Evolutionary conservation across 495 filamentous ascomycete species (phyloP), one percentile per base, ranked within the genome.

Genomic region (Trichocladium antarcticum): DNA sequence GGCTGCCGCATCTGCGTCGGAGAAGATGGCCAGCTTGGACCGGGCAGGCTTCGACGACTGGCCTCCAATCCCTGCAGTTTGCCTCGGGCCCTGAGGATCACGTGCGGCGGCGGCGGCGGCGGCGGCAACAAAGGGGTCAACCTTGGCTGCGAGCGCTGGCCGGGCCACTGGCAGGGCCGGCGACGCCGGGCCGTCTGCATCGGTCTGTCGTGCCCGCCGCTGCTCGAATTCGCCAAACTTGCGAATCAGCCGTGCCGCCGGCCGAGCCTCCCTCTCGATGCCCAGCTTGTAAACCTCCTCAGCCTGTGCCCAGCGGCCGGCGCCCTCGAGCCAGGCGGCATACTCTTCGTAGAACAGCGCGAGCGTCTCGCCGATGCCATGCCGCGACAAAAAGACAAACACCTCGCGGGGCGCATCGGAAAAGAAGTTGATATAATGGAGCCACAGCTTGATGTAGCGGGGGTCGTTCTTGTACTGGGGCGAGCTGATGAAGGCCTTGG

Each of bases 311-410:
- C 90, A 95, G 42, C 89, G 75, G 15, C 83, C 87, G 10, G 81
- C 83, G 42, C 79, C 74, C 68, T 98, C 92, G 16, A 98, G 67
- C 85, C 89, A 94, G 0, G 78, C 83, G 0, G 92, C 89, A 68
- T 93, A 97, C 57, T 97, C 93, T 59, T 98, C 92, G 64, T 98
- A 97, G 59, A 89, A 98, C n/a, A 96, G 68, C 0, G 92, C 92
- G 9, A 98, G 71, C 1, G 78, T 72, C 56, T 95, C 89, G 39
- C 89, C 92, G 50, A 97, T 84, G 48, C 75, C 75, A 51, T 97
- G 88, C 19, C 90, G 85, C 1, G 89, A 81, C 31, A 98, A 73
- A 58, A 92, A 98, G 11, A 89, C 83, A 57, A 87, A 98, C 0
- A 84, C 86, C 59, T 98, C 92, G 37, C 92, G 80, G 7, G 92